Evolutionary conservation across 495 filamentous ascomycete species (phyloP), one percentile per base, ranked within the genome.

Genomic region (Eremomyces bilateralis): DNA sequence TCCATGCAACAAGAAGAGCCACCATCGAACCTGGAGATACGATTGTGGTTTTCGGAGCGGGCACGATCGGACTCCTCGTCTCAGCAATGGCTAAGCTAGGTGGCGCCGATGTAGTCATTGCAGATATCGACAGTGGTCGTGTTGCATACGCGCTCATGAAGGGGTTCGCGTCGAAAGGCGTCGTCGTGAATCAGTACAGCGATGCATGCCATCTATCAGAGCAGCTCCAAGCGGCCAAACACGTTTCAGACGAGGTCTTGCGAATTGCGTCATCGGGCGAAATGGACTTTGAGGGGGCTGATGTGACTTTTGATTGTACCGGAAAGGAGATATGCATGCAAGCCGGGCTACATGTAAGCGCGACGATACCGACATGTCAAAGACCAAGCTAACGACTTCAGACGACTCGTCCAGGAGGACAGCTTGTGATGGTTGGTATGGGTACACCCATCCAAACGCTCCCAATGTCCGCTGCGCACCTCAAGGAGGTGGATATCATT

Each of bases 241-340:
- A 44, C 5, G 20, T 50, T n/a, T 37, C 47, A 15, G 22, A 11
- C 18, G 44, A 47, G 21, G 39, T 47, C 16, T 34, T 48, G 24
- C 24, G 43, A 17, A 42, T 44, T 22, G 44, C 45, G 15, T 42
- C 38, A 4, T 38, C 39, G n/a, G 35, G 44, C 20, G 46, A 50
- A 16, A 21, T 28, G 3, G 45, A 48, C 25, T 40, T 44, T 19
- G 46, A 51, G 20, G 48, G 45, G 12, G 40, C 39, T 15, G 48
- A 51, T 21, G 43, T 49, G 25, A 51, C 48, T 10, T 51, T 51
- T 28, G 48, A 51, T 28, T 51, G 48, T 35, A 51, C 48, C 35
- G 48, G 48, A n/a, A 48, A 48, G 37, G 46, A 48, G 33, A 43
- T 43, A 10, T 51, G 48, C 41, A 51, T 49, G 42, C 48, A 51